Conservation (phyloP, 2,329 filamentous ascomycete genomes). For the Cladophialophora exuberans region DNA sequence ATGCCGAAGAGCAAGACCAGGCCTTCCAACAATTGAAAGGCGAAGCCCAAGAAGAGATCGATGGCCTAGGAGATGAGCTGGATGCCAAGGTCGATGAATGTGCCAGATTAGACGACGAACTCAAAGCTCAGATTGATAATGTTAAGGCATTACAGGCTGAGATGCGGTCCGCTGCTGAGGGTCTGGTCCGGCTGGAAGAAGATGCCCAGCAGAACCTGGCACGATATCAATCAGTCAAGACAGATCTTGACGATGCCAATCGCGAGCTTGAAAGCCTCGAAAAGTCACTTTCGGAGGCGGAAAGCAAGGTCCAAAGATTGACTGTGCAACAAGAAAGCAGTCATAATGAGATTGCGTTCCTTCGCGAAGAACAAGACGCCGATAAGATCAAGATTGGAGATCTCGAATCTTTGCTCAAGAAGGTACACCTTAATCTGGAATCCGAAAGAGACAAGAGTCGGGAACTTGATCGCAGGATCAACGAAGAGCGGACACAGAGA, state of each 20-base stretch:
- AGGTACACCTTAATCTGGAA: conserved; percentile 75
- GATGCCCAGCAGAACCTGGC: conserved; percentile 78
- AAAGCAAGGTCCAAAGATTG: conserved; percentile 83
- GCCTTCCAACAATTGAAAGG: conserved; percentile 55
- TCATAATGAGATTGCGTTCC: conserved; percentile 90
- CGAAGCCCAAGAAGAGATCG: conserved; percentile 63
- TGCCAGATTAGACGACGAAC: conserved; percentile 69
- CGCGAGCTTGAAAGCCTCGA: conserved; percentile 85
- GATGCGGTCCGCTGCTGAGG: conserved; percentile 89
- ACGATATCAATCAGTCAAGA: conserved; percentile 79
- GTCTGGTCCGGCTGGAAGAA: conserved; percentile 83
- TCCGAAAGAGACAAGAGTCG: conserved; percentile 78
- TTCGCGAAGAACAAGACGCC: conserved; percentile 92
- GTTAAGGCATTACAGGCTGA: conserved; percentile 90
- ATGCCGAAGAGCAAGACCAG: conserved; percentile 67
- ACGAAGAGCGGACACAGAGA: conserved; percentile 79
- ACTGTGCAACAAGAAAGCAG: conserved; percentile 90
- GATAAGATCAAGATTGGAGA: conserved; percentile 99
- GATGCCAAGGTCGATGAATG: conserved; percentile 74
- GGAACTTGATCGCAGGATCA: conserved; percentile 74
- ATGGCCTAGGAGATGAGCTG: conserved; percentile 64
- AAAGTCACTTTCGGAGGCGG: conserved; percentile 78
- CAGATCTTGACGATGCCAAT: conserved; percentile 81
- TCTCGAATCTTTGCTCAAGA: conserved; percentile 79
- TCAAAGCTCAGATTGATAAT: conserved; percentile 79